A percentile compares a stretch with the other conserved stretches of the same genome.
Evolutionary conservation across 78 protist species (phyloP).

Genomic region (Corallochytrium limacisporum): DNA sequence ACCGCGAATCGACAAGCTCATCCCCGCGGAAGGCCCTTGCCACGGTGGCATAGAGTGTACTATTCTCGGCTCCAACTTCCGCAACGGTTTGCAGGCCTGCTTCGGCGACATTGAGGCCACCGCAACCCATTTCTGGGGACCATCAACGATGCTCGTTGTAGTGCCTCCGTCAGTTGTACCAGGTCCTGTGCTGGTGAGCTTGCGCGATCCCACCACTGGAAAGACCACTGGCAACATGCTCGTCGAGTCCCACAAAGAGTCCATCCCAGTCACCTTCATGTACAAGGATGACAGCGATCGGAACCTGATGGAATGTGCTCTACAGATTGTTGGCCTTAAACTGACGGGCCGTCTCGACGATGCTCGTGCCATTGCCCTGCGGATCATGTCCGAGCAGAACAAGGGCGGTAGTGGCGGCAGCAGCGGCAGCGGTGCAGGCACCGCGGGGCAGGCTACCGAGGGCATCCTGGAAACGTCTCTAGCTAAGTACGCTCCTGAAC

Average conservation of each 20-base stretch:
- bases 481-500: too few relatives aligned
- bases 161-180: background rate
- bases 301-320: background rate
- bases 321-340: background rate
- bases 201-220: background rate
- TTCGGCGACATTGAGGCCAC: background rate
- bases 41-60: background rate
- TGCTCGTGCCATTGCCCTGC: too few relatives aligned
- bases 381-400: too few relatives aligned
- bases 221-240: background rate
- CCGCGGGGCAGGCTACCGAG: too few relatives aligned
- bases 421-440: too few relatives aligned
- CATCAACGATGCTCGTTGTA: background rate
- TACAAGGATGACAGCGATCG: background rate
- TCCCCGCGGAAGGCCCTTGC: background rate
- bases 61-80: background rate
- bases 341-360: background rate
- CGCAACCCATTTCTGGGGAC: background rate
- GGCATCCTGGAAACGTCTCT: too few relatives aligned
- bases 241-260: background rate
- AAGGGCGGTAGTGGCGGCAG: too few relatives aligned
- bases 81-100: background rate
- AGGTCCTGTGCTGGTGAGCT: background rate
- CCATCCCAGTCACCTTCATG: background rate
- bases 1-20: too few relatives aligned